Conservation (phyloP, 2,329 filamentous ascomycete species). For the Paraconiothyrium sp. region DNA sequence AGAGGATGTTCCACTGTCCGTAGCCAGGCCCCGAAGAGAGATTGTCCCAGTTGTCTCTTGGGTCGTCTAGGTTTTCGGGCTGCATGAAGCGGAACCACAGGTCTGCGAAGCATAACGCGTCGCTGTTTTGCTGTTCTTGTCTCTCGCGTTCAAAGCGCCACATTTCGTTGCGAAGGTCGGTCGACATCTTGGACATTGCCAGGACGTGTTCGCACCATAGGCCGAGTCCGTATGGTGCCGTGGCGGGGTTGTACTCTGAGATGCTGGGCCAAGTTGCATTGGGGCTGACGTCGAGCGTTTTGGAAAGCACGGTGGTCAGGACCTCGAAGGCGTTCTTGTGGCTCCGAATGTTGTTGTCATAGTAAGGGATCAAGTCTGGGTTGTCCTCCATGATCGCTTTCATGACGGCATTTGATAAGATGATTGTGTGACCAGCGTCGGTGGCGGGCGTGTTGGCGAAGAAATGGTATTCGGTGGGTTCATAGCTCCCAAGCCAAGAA, state of each 20-base stretch:
- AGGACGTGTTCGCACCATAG: slow-evolving; percentile 51
- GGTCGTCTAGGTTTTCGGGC: slow-evolving; percentile 33
- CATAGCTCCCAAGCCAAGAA: slow-evolving; percentile 62
- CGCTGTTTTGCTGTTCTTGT: slow-evolving; percentile 27
- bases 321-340: slow-evolving; percentile 63
- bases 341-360: slow-evolving; percentile 57
- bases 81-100: slow-evolving; percentile 42
- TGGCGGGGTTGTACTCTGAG: slow-evolving; percentile 40
- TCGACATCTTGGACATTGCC: slow-evolving; percentile 56
- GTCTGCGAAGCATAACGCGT: slow-evolving; percentile 37
- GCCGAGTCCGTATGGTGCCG: slow-evolving; percentile 54
- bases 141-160: slow-evolving; percentile 57
- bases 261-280: slow-evolving; percentile 58
- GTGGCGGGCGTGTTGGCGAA: slow-evolving; percentile 55
- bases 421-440: slow-evolving; percentile 59
- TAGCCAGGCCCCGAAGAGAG: slow-evolving; percentile 41
- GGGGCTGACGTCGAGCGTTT: slow-evolving; percentile 57
- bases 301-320: slow-evolving; percentile 56
- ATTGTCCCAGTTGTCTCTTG: slow-evolving; percentile 46
- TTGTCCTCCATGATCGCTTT: slow-evolving; percentile 54
- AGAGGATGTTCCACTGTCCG: slow-evolving; percentile 46
- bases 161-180: slow-evolving; percentile 54
- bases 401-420: slow-evolving; percentile 62
- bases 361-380: slow-evolving; percentile 50
- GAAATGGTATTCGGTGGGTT: slow-evolving; percentile 60